Base-by-base conservation (phyloP, 495 filamentous ascomycete species). In the Penicillium maclennaniae region DNA sequence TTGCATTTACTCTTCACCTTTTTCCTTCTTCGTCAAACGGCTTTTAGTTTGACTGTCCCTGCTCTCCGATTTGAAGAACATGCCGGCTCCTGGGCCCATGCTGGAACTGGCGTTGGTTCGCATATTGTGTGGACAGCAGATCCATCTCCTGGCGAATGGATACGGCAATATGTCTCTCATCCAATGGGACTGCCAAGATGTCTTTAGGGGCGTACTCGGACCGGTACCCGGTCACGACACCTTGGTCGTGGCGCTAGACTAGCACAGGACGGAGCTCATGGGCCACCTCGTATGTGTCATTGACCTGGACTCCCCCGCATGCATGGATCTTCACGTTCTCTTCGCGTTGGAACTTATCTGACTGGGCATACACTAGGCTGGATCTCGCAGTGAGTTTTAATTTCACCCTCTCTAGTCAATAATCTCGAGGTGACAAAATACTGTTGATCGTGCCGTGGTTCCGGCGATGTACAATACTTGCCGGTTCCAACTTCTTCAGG, bases 291-390 rank as follows among this genome's bases (percentile, higher is more conserved):
- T 37, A 19, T 47, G 27, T 28, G 55, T 57, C n/a, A 38, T 57
- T 16, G 34, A 47, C 19, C 49, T 49, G 6, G 40, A 38, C 21
- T 27, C 14, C 10, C 10, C 20, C 26, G 8, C 7, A 52, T 12
- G 28, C 55, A 5, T 52, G 20, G 27, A 27, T 44, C 16, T 44
- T 53, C 49, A 45, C 40, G 23, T 57, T 5, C 19, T 45, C 17
- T 39, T 53, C 9, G 17, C 49, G 1, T 39, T 38, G 28, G 49
- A 57, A 19, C 48, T 49, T 31, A 2, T 41, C 26, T 57, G 49
- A 38, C 28, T 57, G 20, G 49, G 49, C 9, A 17, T 57, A 3
- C 45, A 57, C 55, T 44, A 17, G 49, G 49, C 39, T 45, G 38
- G 49, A 25, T 16, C 19, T 2, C 16, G 36, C 42, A 44, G 49